Conservation (phyloP, 495 filamentous ascomycete species). For the Aspergillus kassunensis region DNA sequence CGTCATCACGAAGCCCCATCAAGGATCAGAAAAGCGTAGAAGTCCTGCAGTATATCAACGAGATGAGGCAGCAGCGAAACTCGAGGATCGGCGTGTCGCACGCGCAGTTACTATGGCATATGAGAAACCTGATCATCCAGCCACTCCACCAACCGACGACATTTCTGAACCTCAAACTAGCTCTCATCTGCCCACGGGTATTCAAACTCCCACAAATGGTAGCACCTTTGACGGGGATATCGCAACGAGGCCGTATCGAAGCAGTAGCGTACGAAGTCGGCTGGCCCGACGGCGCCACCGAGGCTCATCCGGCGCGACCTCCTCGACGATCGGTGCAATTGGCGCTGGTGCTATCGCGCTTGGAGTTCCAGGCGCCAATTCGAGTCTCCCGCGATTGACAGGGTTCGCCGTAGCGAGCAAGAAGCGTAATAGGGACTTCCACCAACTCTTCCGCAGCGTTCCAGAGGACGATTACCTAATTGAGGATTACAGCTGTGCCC, state of each 20-base stretch:
- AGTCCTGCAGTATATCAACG: constrained; percentile 36
- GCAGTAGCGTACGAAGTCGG: constrained; percentile 77
- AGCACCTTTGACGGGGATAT: constrained; percentile 66
- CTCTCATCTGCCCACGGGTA: constrained; percentile 38
- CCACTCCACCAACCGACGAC: constrained; percentile 26
- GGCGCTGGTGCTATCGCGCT: constrained; percentile 61
- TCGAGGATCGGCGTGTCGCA: constrained; percentile 55
- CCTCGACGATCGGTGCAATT: constrained; percentile 66
- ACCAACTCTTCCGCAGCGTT: constrained; percentile 88
- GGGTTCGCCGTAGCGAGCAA: constrained; percentile 96
- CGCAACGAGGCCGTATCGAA: constrained; percentile 58
- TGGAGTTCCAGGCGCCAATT: constrained; percentile 54
- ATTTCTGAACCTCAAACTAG: constrained; percentile 31
- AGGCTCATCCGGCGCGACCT: constrained; percentile 81
- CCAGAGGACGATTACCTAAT: constrained; percentile 98
- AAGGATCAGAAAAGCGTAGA: constrained; percentile 32
- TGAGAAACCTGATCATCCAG: constrained; percentile 40
- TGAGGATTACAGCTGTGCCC: constrained; percentile 94
- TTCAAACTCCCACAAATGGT: constrained; percentile 60
- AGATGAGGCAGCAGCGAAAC: constrained; percentile 52
- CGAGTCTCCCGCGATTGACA: constrained; percentile 70
- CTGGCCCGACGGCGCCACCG: constrained; percentile 70
- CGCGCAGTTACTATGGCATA: constrained; percentile 61
- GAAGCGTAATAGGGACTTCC: constrained; percentile 94
- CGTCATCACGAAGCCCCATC: constrained; percentile 38